A percentile compares a stretch with the other conserved stretches of the same genome.
Evolutionary conservation across 2,329 filamentous ascomycete genomes (phyloP).

Genomic region (Colletotrichum magnum): DNA sequence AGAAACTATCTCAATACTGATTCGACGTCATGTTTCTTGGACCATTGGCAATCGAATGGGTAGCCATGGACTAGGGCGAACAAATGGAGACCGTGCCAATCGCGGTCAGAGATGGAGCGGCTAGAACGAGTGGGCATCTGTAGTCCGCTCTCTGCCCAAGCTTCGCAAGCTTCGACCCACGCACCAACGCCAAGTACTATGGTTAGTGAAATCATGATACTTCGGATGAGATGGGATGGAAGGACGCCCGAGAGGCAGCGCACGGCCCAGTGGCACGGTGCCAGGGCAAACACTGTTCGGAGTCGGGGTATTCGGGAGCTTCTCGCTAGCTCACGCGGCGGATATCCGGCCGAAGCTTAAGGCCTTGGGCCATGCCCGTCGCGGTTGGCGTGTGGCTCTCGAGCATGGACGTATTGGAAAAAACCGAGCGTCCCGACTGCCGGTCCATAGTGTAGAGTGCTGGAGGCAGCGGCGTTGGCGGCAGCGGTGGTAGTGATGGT

Average conservation of each 20-base stretch:
- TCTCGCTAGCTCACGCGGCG: constrained; percentile 24
- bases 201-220: too few relatives aligned
- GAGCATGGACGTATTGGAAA: background rate
- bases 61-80: background rate
- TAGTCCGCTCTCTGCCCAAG: too few relatives aligned
- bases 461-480: too few relatives aligned
- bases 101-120: background rate
- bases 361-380: constrained; percentile 23
- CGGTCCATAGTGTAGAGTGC: too few relatives aligned
- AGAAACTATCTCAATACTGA: background rate
- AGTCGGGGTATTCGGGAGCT: constrained; percentile 29
- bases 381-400: background rate
- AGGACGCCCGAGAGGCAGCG: background rate
- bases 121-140: background rate
- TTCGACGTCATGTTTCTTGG: constrained; percentile 10
- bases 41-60: background rate
- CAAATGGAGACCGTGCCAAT: background rate
- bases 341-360: constrained; percentile 31
- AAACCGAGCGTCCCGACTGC: background rate
- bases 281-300: background rate
- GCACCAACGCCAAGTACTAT: too few relatives aligned
- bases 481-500: constrained; percentile 15
- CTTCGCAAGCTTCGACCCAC: too few relatives aligned
- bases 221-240: constrained; percentile 1
- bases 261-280: constrained; percentile 3